Conservation (phyloP, 495 filamentous ascomycete species). For the Aspergillus coremiiformis region DNA sequence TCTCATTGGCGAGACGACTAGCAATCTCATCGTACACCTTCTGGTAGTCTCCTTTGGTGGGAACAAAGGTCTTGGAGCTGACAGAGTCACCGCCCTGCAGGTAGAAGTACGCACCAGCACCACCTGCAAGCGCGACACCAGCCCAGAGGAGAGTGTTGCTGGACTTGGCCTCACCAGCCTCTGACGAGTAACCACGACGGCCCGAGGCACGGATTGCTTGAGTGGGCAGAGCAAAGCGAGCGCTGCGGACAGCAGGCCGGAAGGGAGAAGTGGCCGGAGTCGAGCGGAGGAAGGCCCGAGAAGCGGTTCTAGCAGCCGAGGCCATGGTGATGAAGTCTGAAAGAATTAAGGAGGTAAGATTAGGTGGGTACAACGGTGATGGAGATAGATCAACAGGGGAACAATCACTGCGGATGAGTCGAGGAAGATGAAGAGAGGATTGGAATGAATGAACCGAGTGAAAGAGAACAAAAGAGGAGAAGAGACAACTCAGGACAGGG, state of each 20-base stretch:
- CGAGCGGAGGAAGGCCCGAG: slow-evolving; percentile 46
- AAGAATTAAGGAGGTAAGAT: slow-evolving; percentile 4
- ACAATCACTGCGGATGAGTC: slow-evolving; percentile 8
- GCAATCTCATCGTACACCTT: slow-evolving; percentile 91
- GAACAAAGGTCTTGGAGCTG: slow-evolving; percentile 48
- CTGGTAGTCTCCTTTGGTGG: slow-evolving; percentile 85
- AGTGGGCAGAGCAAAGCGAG: slow-evolving; percentile 53
- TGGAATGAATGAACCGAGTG: background rate
- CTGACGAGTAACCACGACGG: slow-evolving; percentile 72
- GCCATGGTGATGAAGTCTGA: slow-evolving; percentile 46
- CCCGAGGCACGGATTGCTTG: slow-evolving; percentile 56
- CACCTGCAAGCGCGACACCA: slow-evolving; percentile 53
- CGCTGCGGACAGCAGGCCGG: slow-evolving; percentile 43
- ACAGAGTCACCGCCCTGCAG: slow-evolving; percentile 44
- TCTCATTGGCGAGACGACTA: slow-evolving; percentile 68
- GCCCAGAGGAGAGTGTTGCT: slow-evolving; percentile 44
- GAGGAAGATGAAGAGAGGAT: slow-evolving; percentile 14
- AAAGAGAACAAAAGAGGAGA: slow-evolving; percentile 4
- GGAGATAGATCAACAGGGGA: slow-evolving; percentile 12
- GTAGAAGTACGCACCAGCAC: slow-evolving; percentile 66
- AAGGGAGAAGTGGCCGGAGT: slow-evolving; percentile 38
- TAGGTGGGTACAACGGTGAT: slow-evolving; percentile 3
- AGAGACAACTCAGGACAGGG: slow-evolving; percentile 11
- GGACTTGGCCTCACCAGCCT: slow-evolving; percentile 48
- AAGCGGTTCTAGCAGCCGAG: slow-evolving; percentile 45